Conservation (phyloP, 352 stramenopile genomes). For the Phytophthora ramorum region DNA sequence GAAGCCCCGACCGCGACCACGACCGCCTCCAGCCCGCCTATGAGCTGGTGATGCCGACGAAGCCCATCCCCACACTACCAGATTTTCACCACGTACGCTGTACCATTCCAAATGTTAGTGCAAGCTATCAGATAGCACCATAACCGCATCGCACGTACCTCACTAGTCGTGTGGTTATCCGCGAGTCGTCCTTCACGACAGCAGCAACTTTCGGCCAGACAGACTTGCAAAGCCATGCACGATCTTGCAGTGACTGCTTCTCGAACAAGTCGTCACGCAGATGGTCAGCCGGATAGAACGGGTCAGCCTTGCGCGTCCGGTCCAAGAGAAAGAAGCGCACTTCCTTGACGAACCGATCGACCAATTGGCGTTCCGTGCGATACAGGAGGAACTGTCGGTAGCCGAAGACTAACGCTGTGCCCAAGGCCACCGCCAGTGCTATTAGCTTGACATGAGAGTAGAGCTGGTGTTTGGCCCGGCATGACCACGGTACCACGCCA, state of each 20-base stretch:
- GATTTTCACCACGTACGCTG: constrained; percentile 48
- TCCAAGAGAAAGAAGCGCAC: constrained; percentile 68
- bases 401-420: constrained; percentile 32
- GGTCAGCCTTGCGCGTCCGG: constrained; percentile 43
- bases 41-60: constrained; percentile 48
- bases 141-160: constrained; percentile 43
- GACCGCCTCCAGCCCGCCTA: constrained; percentile 16
- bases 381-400: constrained; percentile 51
- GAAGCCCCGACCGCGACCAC: constrained; percentile 4
- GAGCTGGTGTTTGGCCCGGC: constrained; percentile 57
- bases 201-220: constrained; percentile 68
- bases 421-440: constrained; percentile 37
- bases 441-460: constrained; percentile 54
- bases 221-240: constrained; percentile 56
- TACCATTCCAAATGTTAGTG: constrained; percentile 6
- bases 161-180: constrained; percentile 47
- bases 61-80: constrained; percentile 72
- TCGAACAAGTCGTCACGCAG: constrained; percentile 73
- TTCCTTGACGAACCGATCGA: constrained; percentile 75
- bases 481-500: constrained; percentile 58
- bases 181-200: constrained; percentile 64
- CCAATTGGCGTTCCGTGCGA: constrained; percentile 52
- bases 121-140: neutral
- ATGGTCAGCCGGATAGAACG: constrained; percentile 62
- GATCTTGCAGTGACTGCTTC: constrained; percentile 45